Base-by-base conservation (phyloP, 2,329 filamentous ascomycete species). In the Colletotrichum liaoningense region DNA sequence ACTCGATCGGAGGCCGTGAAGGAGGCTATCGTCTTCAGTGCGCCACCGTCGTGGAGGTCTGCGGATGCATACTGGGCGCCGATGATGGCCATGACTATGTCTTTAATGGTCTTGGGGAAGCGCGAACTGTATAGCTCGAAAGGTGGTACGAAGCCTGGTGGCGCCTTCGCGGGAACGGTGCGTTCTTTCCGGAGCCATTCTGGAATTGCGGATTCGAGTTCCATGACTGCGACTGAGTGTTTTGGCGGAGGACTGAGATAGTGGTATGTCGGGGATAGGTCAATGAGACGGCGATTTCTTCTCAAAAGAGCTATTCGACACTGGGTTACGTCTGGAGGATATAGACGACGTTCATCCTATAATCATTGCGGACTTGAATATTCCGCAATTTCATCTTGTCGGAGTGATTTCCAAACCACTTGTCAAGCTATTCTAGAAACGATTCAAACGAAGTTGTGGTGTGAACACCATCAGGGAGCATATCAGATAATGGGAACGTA, bases 11-110 rank as follows among this genome's bases (percentile, higher is more conserved):
- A 38, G 12, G 35, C 28, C 22, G 71, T 52, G 59, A 76, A 72
- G 4, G 70, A 64, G 11, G 49, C 56, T 24, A 75, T 52, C 14
- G 33, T 68, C 6, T 38, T 33, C 30, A 69, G 54, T 54, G 73
- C 67, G 1, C 11, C 56, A 6, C 58, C 69, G 42, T 72, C 63
- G 9, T 63, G 16, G 1, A 19, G 28, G 1, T 42, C 30, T 22
- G 16, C 54, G 9, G 57, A 60, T 9, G 46, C 26, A n/a, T 74
- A 75, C 62, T 75, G 72, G 6, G 64, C 66, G 42, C 70, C 70
- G 12, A 77, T 63, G 52, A 76, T 52, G 19, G 66, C 73, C 62
- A 77, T 49, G 26, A 72, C 71, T 35, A 76, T 8, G 12, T 68
- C 70, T 24, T 63, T 65, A 14, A 63, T 63, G 22, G 63, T 24